Conservation (phyloP, 495 filamentous ascomycete genomes). For the Xylaria acuta region DNA sequence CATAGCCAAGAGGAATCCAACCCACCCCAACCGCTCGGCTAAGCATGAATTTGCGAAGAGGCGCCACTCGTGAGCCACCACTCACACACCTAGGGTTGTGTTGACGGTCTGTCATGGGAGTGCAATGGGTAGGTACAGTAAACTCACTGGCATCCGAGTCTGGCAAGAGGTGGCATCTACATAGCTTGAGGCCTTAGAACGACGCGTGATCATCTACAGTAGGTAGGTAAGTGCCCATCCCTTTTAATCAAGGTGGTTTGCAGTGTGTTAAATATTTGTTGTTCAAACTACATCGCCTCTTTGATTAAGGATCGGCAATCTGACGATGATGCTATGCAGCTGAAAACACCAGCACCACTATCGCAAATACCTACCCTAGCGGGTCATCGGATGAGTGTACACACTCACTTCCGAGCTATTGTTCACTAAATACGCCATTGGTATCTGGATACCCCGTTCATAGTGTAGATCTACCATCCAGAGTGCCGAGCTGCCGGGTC, state of each 20-base stretch:
- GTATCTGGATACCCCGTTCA: background rate
- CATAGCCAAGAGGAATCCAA: constrained; percentile 14
- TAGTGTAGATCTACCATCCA: background rate
- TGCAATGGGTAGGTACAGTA: background rate
- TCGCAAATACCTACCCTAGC: constrained; percentile 2
- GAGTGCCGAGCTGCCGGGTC: constrained; percentile 12
- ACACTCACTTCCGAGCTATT: background rate
- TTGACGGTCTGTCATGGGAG: background rate
- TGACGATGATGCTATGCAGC: constrained; percentile 19
- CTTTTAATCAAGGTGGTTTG: background rate
- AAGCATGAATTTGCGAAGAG: constrained; percentile 17
- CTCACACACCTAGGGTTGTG: background rate
- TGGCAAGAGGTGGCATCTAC: background rate
- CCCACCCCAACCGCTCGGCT: constrained; percentile 5
- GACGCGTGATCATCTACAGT: background rate
- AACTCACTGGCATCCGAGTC: background rate
- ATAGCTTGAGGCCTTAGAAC: background rate
- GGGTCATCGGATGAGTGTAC: background rate
- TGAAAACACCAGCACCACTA: constrained; percentile 12
- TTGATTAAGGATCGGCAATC: background rate
- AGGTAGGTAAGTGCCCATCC: background rate
- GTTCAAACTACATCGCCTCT: background rate
- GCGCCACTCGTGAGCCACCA: constrained; percentile 1
- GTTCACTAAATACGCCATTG: background rate
- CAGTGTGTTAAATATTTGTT: constrained; percentile 5